phyloP scores from a whole-genome alignment of 1,284 basidiomycete species.

The Apiotrichum sp. region DNA sequence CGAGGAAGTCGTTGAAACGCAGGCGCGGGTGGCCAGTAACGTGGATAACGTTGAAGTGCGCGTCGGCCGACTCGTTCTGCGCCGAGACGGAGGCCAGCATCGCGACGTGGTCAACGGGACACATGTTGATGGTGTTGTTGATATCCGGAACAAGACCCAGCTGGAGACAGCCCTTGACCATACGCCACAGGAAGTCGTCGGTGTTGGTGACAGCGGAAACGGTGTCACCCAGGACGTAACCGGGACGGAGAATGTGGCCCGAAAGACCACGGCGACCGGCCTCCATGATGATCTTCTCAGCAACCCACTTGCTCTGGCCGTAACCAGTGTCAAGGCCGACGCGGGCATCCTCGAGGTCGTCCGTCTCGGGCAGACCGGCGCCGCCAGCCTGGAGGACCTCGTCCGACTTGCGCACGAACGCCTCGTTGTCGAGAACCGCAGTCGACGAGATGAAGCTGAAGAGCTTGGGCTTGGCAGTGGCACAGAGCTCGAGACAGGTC shows the following conservation, averaged over 20 bases:
- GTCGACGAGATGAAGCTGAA: conserved; percentile 93
- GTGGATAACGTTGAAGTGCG: conserved; percentile 66
- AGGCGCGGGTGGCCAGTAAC: conserved; percentile 80
- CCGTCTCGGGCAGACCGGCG: conserved; percentile 75
- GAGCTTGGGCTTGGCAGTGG: conserved; percentile 65
- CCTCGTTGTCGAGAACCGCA: conserved; percentile 81
- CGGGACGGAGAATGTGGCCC: conserved; percentile 87
- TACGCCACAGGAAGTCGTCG: conserved; percentile 97
- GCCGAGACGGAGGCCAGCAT: conserved; percentile 70
- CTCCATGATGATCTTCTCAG: conserved; percentile 88
- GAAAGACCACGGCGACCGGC: conserved; percentile 77
- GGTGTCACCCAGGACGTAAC: conserved; percentile 95
- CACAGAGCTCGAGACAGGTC: conserved; percentile 73
- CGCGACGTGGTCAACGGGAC: conserved; percentile 95
- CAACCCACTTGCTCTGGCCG: conserved; percentile 97
- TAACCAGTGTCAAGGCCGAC: conserved; percentile 80
- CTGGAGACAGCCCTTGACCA: conserved; percentile 96
- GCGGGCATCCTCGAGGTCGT: conserved; percentile 84
- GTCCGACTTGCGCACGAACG: conserved; percentile 85
- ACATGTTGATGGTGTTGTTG: conserved; percentile 97
- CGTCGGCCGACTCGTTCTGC: conserved; percentile 49
- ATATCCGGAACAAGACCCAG: conserved; percentile 94
- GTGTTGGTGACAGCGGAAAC: conserved; percentile 90
- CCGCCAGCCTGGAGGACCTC: conserved; percentile 52
- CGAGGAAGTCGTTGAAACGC: conserved; percentile 84